phyloP scores from a whole-genome alignment of 2,329 filamentous ascomycete genomes.

The Fusarium sulawesiense region DNA sequence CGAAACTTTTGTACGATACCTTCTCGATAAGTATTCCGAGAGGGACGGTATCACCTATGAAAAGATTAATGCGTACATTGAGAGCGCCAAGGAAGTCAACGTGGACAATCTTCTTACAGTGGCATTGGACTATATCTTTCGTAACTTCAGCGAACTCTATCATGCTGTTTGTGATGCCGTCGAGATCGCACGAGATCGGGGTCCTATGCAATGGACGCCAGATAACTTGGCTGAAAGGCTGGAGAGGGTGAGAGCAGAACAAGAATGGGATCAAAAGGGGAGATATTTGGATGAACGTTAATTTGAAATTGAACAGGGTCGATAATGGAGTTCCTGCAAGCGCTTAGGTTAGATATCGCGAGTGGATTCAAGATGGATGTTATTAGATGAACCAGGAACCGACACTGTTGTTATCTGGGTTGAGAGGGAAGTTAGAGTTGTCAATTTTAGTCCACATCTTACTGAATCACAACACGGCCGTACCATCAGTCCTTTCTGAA shows the following conservation, averaged over 20 bases:
- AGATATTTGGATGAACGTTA: background rate
- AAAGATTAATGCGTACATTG: slow-evolving; percentile 36
- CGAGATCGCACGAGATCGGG: slow-evolving; percentile 34
- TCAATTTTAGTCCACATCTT: background rate
- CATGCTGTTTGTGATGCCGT: slow-evolving; percentile 35
- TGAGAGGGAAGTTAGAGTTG: slow-evolving; percentile 5
- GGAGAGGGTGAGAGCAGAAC: slow-evolving; percentile 29
- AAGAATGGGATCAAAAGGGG: slow-evolving; percentile 18
- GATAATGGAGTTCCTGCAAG: background rate
- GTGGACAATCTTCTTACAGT: slow-evolving; percentile 40
- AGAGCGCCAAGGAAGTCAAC: slow-evolving; percentile 28
- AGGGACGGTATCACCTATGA: slow-evolving; percentile 41
- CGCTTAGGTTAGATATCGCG: background rate
- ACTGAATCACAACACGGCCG: slow-evolving; percentile 16
- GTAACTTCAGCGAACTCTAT: slow-evolving; percentile 39
- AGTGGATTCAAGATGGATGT: background rate
- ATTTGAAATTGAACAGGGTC: background rate
- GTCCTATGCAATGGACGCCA: slow-evolving; percentile 36
- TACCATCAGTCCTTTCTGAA: slow-evolving; percentile 10
- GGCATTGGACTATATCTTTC: slow-evolving; percentile 40
- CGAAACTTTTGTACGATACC: slow-evolving; percentile 42
- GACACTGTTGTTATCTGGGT: slow-evolving; percentile 8
- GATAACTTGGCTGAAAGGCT: slow-evolving; percentile 36
- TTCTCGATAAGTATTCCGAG: slow-evolving; percentile 42
- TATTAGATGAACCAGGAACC: background rate